Percentiles rank a stretch among this genome's conserved stretches.
Conservation (phyloP, 371 early-diverging fungal species). For the Cokeromyces recurvatus region DNA sequence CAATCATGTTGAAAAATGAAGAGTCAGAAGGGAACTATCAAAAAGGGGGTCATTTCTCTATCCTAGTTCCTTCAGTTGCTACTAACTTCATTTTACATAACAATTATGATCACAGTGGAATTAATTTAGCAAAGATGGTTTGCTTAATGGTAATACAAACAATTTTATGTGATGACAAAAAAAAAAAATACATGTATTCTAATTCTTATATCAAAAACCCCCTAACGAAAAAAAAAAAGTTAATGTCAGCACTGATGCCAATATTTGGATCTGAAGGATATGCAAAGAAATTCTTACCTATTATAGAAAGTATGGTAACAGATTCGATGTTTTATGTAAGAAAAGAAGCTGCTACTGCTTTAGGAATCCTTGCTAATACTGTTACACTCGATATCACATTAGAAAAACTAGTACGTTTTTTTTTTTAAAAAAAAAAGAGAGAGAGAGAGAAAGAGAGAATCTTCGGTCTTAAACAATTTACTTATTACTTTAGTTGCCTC, state of each 20-base stretch:
- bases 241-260: slow-evolving; percentile 46
- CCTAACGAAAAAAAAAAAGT: too few relatives aligned
- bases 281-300: slow-evolving; percentile 43
- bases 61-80: too few relatives aligned
- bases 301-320: slow-evolving; percentile 43
- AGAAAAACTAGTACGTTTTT: slow-evolving; percentile 38
- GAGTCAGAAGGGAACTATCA: too few relatives aligned
- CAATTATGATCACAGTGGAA: slow-evolving; percentile 46
- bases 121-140: slow-evolving; percentile 53
- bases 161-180: too few relatives aligned
- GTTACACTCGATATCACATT: slow-evolving; percentile 37
- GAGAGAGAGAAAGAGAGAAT: neutral
- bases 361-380: slow-evolving; percentile 43
- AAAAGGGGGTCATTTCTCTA: too few relatives aligned
- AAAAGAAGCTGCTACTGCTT: slow-evolving; percentile 56
- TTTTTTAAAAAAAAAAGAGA: too few relatives aligned
- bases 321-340: slow-evolving; percentile 55
- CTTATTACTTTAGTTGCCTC: slow-evolving; percentile 44
- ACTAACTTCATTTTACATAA: too few relatives aligned
- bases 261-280: slow-evolving; percentile 46
- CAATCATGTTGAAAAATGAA: too few relatives aligned
- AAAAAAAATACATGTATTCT: too few relatives aligned
- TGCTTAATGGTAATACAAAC: slow-evolving; percentile 52
- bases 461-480: too few relatives aligned
- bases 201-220: too few relatives aligned